Evolutionary conservation across 257 asterid genomes (phyloP), one percentile per base, ranked within the genome.

Genomic region (Knoxia roxburghii): DNA sequence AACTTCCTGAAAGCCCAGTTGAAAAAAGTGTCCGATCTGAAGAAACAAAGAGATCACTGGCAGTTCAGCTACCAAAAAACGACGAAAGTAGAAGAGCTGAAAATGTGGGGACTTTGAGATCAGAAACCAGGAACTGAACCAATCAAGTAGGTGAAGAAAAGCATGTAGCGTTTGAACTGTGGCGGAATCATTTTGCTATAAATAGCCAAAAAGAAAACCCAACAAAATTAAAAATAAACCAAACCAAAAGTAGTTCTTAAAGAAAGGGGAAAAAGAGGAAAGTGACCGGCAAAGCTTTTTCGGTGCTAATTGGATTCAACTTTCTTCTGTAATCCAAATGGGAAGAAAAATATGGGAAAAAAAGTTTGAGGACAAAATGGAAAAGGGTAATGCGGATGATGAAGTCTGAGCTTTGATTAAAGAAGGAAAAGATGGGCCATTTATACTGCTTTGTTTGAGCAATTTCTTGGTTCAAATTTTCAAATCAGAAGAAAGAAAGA

Each of bases 211-310:
- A 53, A 48, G 20, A 29, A 14, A 20, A 37, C 4, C 4, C 41
- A 37, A 37, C 9, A 56, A 56, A 56, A 32, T 18, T 5, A 46
- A 46, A 29, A 24, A 66, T 21, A 37, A 7, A 20, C 0, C 24
- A 41, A 3, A 41, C 18, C 10, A 2, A 2, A 6, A 35, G 18
- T 56, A 50, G 33, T 64, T 20, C 23, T 20, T 17, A 15, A 5
- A 7, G 8, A 67, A 56, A 63, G 57, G 41, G 33, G 61, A 32
- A 29, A 71, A 73, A 68, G 76, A 26, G 54, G 79, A 84, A 78
- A 74, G 84, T 24, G 79, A 80, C 41, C 23, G 56, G 39, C 69
- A 46, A 64, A 70, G 76, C 76, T 68, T 75, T 72, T 67, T 72
- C 71, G 73, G 82, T 75, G 84, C 70, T 63, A 67, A 75, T 73